These are phyloP conservation scores for Forsythia viridissima DNA, from an alignment of 257 asterid genomes.

Conservation along the genomic window DNA sequence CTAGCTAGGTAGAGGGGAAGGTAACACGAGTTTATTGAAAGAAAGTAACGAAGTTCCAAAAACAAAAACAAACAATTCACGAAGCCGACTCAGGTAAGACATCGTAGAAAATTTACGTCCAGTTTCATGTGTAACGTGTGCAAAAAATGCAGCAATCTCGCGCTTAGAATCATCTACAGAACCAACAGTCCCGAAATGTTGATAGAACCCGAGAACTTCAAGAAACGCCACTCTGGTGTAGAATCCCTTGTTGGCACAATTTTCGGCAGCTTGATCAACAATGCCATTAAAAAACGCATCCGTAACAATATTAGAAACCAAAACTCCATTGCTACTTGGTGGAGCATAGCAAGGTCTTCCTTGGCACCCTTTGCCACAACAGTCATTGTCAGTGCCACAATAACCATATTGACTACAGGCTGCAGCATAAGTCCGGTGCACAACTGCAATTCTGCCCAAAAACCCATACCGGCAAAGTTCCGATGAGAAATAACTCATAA, in stretches of 20 bases:
- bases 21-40: too few relatives aligned
- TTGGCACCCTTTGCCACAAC: constrained; percentile 46
- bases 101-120: constrained; percentile 37
- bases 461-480: background rate
- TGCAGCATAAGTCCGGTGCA: constrained; percentile 39
- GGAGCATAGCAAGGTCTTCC: constrained; percentile 36
- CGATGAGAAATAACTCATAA: constrained; percentile 7
- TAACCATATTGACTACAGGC: constrained; percentile 33
- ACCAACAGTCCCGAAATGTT: constrained; percentile 33
- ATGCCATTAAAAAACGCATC: constrained; percentile 42
- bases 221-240: constrained; percentile 44
- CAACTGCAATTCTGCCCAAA: constrained; percentile 48
- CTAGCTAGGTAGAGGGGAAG: too few relatives aligned
- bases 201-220: constrained; percentile 34
- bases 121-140: constrained; percentile 55
- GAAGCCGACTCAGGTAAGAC: too few relatives aligned
- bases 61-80: too few relatives aligned
- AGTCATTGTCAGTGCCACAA: constrained; percentile 38
- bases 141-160: constrained; percentile 56
- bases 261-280: constrained; percentile 22
- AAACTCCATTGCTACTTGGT: constrained; percentile 17
- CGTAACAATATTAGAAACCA: constrained; percentile 36
- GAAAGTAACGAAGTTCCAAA: too few relatives aligned
- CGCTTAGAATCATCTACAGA: constrained; percentile 42
- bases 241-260: constrained; percentile 45